A percentile compares a stretch with the other conserved stretches of the same genome.
These are phyloP conservation scores for Thecaphora thlaspeos DNA, from an alignment of 1,284 basidiomycete genomes.

Conservation along the genomic window DNA sequence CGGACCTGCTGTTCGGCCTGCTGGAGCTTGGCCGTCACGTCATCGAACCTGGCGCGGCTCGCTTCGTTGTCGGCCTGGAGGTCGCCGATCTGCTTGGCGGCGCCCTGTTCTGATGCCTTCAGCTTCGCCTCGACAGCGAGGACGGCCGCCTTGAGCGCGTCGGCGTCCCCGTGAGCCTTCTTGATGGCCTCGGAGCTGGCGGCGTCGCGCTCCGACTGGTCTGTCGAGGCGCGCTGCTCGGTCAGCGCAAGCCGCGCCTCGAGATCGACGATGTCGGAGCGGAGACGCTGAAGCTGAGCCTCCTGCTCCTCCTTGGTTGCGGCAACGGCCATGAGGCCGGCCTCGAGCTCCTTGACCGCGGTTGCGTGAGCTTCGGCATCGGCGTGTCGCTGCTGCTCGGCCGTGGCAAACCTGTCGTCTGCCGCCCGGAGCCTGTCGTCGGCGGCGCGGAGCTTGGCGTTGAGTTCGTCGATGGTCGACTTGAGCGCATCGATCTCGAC, in stretches of 20 bases:
- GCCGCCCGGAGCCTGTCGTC: too few species aligned
- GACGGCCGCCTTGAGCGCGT: background rate
- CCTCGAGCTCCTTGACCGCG: slow-evolving; percentile 32
- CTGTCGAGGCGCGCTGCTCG: background rate
- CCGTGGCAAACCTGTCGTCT: slow-evolving; percentile 9
- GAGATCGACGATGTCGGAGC: background rate
- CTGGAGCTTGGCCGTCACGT: slow-evolving; percentile 2
- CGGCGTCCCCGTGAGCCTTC: background rate
- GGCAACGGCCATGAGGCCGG: slow-evolving; percentile 9
- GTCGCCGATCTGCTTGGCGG: slow-evolving; percentile 11
- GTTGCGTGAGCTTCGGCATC: slow-evolving; percentile 24
- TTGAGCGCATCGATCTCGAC: slow-evolving; percentile 27
- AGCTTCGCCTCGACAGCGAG: background rate
- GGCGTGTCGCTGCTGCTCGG: slow-evolving; percentile 25
- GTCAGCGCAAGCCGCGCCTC: background rate
- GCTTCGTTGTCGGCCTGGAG: slow-evolving; percentile 10
- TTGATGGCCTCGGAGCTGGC: background rate
- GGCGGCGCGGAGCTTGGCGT: slow-evolving; percentile 25
- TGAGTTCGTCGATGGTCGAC: slow-evolving; percentile 14
- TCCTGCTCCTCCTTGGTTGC: background rate
- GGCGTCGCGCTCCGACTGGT: background rate
- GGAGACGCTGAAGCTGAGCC: background rate
- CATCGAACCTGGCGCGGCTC: too few species aligned
- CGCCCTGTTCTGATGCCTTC: slow-evolving; percentile 7
- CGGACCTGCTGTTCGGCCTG: slow-evolving; percentile 6